Base-by-base conservation (phyloP, 768 basidiomycete genomes). In the Clitopilus hobsonii region DNA sequence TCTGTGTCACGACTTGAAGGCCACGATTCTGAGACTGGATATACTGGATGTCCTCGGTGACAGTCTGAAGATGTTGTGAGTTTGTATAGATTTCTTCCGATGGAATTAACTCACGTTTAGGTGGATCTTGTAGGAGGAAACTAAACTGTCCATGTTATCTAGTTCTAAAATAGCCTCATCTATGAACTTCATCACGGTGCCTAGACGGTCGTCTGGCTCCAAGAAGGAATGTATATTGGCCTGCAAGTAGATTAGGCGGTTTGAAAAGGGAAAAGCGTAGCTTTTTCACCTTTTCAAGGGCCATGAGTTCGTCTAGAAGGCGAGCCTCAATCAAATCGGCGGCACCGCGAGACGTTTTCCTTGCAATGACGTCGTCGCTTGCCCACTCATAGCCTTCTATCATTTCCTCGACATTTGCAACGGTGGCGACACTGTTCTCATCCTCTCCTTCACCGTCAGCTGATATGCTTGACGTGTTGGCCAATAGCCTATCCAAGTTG, bases 321-420 rank as follows among this genome's bases (percentile, higher is more conserved):
- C 94, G 76, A 22, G 90, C 88, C 70, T 98, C 94, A 57, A 98
- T 94, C 61, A 95, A 79, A 65, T 98, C 96, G 32, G 91, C 92
- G 6, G 90, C 85, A 10, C 88, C 88, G 62, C 81, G 78, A 16
- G 78, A 76, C 52, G 82, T 79, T 64, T 82, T 85, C 60, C 84
- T 74, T 13, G 80, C 82, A 41, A 88, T 74, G n/a, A 87, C 75
- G 65, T 87, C 86, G 54, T 88, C 89, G 57, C 85, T 88, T 3
- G 91, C 87, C 94, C 94, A 98, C 68, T 98, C 97, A 63, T 97
- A 97, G 0, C 97, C 95, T 63, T 99, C 97, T 23, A 99, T 78
- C 93, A 99, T 95, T 67, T 99, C 97, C 66, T 99, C 97, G 1
- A 99, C 94, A 68, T 85, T 97, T 5, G 88, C 75, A 71, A 99